Base-by-base conservation (phyloP, 495 filamentous ascomycete species). In the Cetradonia linearis region DNA sequence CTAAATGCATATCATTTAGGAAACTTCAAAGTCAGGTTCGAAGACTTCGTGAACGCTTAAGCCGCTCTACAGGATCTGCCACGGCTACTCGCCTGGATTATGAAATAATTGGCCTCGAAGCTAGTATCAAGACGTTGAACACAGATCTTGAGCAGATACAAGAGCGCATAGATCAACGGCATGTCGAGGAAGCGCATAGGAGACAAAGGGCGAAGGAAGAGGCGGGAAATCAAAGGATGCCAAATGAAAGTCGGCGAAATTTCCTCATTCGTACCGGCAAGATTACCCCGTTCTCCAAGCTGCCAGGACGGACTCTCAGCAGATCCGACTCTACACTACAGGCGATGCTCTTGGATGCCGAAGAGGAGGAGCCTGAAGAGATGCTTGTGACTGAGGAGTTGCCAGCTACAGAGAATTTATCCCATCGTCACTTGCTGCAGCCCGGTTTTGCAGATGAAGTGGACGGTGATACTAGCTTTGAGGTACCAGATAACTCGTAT, bases 251-350 rank as follows among this genome's bases (percentile, higher is more conserved):
- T 16, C 83, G 87, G 55, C 81, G 91, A 52, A 90, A 94, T 33
- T 97, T 89, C 69, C 79, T 98, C 53, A 91, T 98, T 37, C 81
- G 93, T 7, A 98, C 92, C 0, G 93, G 93, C 56, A 96, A 97
- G 71, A 98, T 98, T 65, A 98, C 93, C 0, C 93, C 93, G 0
- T 97, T 98, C 61, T 86, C 91, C 3, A 84, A 83, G 55, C 78
- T 91, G 66, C 77, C 78, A 47, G 77, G 76, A 34, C 74, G 76
- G 27, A 70, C 74, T 23, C 74, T 75, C 16, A 75, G 76, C 42
- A 82, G 79, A 2, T 73, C 79, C 7, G 75, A 81, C 40, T 80
- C 83, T 20, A 83, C 81, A 54, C 75, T 93, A 7, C 81, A 83
- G 25, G 80, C 88, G 70, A 87, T 83, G 9, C 78, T 95, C 48